A percentile compares a stretch with the other conserved stretches of the same genome.
Conservation (phyloP, 2,329 filamentous ascomycete genomes). For the Drechslerella stenobrocha region DNA sequence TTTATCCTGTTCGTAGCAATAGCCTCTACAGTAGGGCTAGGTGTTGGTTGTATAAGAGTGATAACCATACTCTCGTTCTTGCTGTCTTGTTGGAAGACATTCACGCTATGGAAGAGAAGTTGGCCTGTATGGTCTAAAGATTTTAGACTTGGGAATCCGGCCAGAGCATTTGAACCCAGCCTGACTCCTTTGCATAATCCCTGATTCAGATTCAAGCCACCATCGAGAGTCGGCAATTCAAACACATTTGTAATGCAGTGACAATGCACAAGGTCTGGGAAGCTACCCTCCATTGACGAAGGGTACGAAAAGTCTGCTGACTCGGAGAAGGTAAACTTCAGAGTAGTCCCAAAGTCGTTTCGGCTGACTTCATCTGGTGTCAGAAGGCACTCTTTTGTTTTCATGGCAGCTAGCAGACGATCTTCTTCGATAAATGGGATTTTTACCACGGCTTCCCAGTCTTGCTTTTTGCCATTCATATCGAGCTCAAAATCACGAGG, state of each 20-base stretch:
- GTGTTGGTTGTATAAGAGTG: slow-evolving; percentile 64
- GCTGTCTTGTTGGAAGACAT: slow-evolving; percentile 93
- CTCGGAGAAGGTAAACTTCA: slow-evolving; percentile 87
- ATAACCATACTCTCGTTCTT: slow-evolving; percentile 95
- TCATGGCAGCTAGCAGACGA: slow-evolving; percentile 82
- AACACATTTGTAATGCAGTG: slow-evolving; percentile 95
- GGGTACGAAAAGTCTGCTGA: slow-evolving; percentile 80
- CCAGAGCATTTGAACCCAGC: slow-evolving; percentile 77
- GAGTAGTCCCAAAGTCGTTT: slow-evolving; percentile 85
- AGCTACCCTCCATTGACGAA: slow-evolving; percentile 83
- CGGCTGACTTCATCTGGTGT: slow-evolving; percentile 75
- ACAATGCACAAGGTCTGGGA: slow-evolving; percentile 83
- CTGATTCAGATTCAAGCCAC: slow-evolving; percentile 76
- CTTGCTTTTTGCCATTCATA: slow-evolving; percentile 99
- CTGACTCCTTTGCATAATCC: slow-evolving; percentile 83
- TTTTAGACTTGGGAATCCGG: slow-evolving; percentile 88
- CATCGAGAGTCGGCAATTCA: slow-evolving; percentile 84
- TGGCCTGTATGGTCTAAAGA: slow-evolving; percentile 80
- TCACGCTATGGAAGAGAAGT: slow-evolving; percentile 84
- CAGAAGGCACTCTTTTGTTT: slow-evolving; percentile 76
- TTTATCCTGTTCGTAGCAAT: slow-evolving; percentile 19
- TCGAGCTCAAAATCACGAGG: slow-evolving; percentile 95
- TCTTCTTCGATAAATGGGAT: slow-evolving; percentile 98
- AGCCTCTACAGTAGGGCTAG: slow-evolving; percentile 16
- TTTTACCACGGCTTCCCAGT: slow-evolving; percentile 98